phyloP scores from a whole-genome alignment of 768 basidiomycete species.

The Tylopilus rubrobrunneus region DNA sequence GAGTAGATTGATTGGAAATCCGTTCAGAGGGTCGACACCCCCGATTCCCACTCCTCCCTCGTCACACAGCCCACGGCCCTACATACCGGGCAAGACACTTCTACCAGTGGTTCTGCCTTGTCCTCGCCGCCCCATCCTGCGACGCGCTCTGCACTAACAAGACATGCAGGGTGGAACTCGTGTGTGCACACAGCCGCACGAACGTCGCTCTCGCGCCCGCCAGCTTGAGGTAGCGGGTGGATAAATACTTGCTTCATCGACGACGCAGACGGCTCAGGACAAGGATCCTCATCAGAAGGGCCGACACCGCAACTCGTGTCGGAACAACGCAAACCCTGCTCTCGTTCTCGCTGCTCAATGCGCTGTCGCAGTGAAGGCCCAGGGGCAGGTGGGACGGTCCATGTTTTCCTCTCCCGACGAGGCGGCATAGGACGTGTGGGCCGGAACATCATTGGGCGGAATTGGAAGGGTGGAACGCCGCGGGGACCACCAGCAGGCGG shows the following conservation, averaged over 20 bases:
- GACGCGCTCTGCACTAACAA: conserved; percentile 64
- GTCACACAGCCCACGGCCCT: conserved; percentile 57
- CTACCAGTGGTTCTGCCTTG: conserved; percentile 40
- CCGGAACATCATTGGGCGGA: conserved; percentile 22
- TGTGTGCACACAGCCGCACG: conserved; percentile 49
- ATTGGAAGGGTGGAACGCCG: conserved; percentile 9
- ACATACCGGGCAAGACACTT: conserved; percentile 76
- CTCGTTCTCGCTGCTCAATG: conserved; percentile 68
- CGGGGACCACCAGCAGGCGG: conserved; percentile 12
- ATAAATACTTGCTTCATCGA: conserved; percentile 24
- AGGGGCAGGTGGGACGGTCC: conserved; percentile 61
- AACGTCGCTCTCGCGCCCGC: conserved; percentile 13
- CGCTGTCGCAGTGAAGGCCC: conserved; percentile 70
- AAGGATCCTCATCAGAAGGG: conserved; percentile 69
- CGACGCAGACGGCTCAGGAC: conserved; percentile 27
- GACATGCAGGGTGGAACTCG: conserved; percentile 66
- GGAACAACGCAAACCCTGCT: conserved; percentile 66
- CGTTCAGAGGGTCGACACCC: conserved; percentile 32
- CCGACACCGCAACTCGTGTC: conserved; percentile 74
- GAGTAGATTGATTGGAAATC: background rate
- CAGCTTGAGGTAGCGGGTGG: conserved; percentile 8
- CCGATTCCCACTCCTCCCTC: conserved; percentile 58
- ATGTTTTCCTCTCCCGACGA: conserved; percentile 40
- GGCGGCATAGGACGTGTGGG: conserved; percentile 24
- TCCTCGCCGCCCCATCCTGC: conserved; percentile 57